A percentile compares a stretch with the other conserved stretches of the same genome.
These are phyloP conservation scores for Geosmithia morbida DNA, from an alignment of 2,329 filamentous ascomycete species.

Conservation along the genomic window DNA sequence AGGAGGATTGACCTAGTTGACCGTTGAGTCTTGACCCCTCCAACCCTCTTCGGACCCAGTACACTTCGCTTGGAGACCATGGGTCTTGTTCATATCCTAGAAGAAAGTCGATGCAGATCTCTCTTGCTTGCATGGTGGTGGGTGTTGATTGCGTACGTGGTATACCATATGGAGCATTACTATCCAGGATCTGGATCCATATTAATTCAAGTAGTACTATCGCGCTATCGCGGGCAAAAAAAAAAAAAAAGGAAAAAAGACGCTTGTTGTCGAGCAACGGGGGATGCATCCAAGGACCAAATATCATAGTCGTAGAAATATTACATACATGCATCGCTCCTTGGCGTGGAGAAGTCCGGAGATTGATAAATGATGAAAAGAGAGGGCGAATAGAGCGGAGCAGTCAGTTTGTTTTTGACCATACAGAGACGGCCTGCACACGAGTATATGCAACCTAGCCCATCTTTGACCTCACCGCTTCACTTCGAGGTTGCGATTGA, in stretches of 20 bases:
- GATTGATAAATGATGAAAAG: background rate
- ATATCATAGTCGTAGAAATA: background rate
- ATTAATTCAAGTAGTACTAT: no score
- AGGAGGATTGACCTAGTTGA: no score
- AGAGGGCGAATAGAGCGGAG: background rate
- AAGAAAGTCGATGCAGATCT: background rate
- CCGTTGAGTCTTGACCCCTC: no score
- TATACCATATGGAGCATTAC: background rate
- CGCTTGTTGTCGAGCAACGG: background rate
- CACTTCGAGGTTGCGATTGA: background rate
- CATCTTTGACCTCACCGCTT: background rate
- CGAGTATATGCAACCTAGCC: background rate
- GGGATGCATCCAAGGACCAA: background rate
- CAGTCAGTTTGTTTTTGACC: no score
- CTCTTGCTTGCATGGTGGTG: background rate
- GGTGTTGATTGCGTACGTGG: background rate
- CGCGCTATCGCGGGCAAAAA: background rate
- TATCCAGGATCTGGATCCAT: no score
- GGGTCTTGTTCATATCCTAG: no score
- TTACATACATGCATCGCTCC: constrained; percentile 1
- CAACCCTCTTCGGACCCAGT: no score
- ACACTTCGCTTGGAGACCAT: no score
- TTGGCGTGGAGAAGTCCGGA: constrained; percentile 2
- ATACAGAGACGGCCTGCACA: background rate
- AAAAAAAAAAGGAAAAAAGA: background rate